These are phyloP conservation scores for Ceratocystis alfenasii DNA, from an alignment of 2,329 filamentous ascomycete species.

Conservation along the genomic window DNA sequence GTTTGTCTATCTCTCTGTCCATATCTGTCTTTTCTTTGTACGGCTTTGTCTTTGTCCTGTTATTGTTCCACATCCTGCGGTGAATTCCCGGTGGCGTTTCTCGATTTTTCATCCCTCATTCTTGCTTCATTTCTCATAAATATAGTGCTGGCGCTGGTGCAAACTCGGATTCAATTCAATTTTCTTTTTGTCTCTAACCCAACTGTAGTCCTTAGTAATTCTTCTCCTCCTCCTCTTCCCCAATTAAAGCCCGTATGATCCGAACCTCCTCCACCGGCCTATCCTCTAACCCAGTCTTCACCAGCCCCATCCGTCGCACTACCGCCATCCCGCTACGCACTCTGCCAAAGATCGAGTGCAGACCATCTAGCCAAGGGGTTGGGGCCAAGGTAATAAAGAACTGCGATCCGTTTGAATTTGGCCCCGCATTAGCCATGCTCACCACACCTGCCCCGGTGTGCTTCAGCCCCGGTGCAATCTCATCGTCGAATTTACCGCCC, in stretches of 20 bases:
- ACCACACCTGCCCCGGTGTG: slow-evolving; percentile 91
- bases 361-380: slow-evolving; percentile 91
- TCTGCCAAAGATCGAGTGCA: slow-evolving; percentile 91
- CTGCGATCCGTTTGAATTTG: slow-evolving; percentile 86
- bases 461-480: slow-evolving; percentile 65
- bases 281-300: slow-evolving; percentile 73
- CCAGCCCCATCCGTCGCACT: slow-evolving; percentile 78
- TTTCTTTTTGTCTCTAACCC: not conserved
- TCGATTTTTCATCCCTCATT: slow-evolving; percentile 16
- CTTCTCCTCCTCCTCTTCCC: slow-evolving; percentile 43
- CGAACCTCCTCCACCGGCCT: slow-evolving; percentile 69
- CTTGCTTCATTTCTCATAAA: slow-evolving; percentile 17
- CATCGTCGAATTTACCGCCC: slow-evolving; percentile 87
- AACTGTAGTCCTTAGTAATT: not conserved
- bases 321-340: slow-evolving; percentile 73
- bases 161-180: not conserved
- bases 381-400: slow-evolving; percentile 94
- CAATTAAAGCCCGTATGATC: slow-evolving; percentile 59
- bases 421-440: slow-evolving; percentile 91
- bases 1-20: not conserved
- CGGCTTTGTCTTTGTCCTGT: slow-evolving; percentile 23
- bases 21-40: not conserved
- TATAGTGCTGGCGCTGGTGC: not conserved
- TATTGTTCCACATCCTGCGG: not conserved
- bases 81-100: slow-evolving; percentile 12